Evolutionary conservation across 441 rosid genomes (phyloP).

Genomic region (Pelargonium citronellum): DNA sequence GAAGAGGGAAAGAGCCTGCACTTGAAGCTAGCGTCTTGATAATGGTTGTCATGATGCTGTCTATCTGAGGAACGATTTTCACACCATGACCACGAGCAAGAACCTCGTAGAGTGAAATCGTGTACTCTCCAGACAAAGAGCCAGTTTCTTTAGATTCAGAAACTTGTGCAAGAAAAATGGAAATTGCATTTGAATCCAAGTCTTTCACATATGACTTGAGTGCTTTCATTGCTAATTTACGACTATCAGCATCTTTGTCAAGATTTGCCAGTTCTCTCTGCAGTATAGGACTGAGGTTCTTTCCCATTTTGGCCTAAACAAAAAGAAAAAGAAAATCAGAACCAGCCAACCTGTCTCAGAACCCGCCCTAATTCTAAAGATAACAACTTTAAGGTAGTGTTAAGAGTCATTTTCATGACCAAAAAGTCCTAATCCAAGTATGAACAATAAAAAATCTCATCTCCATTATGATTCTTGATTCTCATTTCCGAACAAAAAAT

Average conservation of each 20-base stretch:
- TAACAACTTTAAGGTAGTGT: background rate
- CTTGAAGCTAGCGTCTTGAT: slow-evolving; percentile 76
- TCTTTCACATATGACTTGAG: slow-evolving; percentile 78
- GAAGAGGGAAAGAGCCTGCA: slow-evolving; percentile 88
- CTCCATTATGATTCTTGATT: too few species aligned
- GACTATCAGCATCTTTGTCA: slow-evolving; percentile 84
- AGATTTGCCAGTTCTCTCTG: slow-evolving; percentile 78
- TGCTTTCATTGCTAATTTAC: slow-evolving; percentile 89
- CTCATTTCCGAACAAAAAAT: too few species aligned
- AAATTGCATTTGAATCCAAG: slow-evolving; percentile 85
- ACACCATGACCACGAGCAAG: slow-evolving; percentile 94
- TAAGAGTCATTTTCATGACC: too few species aligned
- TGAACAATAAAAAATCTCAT: background rate
- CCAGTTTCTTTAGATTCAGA: slow-evolving; percentile 92
- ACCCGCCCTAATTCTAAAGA: background rate
- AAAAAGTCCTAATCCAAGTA: background rate
- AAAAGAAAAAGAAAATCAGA: background rate
- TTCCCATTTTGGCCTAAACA: slow-evolving; percentile 54
- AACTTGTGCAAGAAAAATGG: slow-evolving; percentile 79
- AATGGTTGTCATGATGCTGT: slow-evolving; percentile 68
- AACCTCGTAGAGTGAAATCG: slow-evolving; percentile 89
- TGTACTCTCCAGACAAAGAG: slow-evolving; percentile 78
- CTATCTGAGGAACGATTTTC: slow-evolving; percentile 78
- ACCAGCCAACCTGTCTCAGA: background rate
- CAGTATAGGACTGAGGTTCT: slow-evolving; percentile 63